Percentiles rank a stretch among this genome's conserved stretches.
Evolutionary conservation across 192 early-diverging fungal species (phyloP).

Genomic region (Coemansia sp.): DNA sequence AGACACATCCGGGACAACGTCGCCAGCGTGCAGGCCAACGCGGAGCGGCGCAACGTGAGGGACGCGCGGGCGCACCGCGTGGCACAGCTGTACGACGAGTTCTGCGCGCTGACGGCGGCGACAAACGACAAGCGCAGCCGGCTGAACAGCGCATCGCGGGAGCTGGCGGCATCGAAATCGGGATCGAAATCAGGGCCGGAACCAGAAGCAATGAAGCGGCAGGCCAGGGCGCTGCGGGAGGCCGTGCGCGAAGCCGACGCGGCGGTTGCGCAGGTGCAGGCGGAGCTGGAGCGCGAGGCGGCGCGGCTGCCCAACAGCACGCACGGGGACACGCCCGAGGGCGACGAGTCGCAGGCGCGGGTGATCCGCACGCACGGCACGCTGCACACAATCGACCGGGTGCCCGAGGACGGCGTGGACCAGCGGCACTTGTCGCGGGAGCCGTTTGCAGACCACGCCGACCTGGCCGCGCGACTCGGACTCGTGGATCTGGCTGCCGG

Average conservation of each 20-base stretch:
- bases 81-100: slow-evolving; percentile 55
- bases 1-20: slow-evolving; percentile 59
- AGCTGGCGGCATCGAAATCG: slow-evolving; percentile 37
- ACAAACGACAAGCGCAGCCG: slow-evolving; percentile 40
- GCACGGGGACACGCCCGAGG: slow-evolving; percentile 71
- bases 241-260: slow-evolving; percentile 33
- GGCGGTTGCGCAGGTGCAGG: slow-evolving; percentile 55
- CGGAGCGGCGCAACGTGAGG: slow-evolving; percentile 57
- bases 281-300: slow-evolving; percentile 61
- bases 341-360: slow-evolving; percentile 67
- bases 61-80: slow-evolving; percentile 54
- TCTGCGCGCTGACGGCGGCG: slow-evolving; percentile 21
- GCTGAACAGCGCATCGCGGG: slow-evolving; percentile 54
- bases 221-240: not conserved
- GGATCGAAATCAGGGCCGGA: not conserved
- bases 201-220: not conserved
- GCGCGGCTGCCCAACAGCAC: slow-evolving; percentile 78
- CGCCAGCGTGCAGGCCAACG: slow-evolving; percentile 48
- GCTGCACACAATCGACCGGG: slow-evolving; percentile 23
- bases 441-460: slow-evolving; percentile 66
- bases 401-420: slow-evolving; percentile 23
- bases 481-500: slow-evolving; percentile 82
- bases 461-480: slow-evolving; percentile 64
- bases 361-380: slow-evolving; percentile 51
- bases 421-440: slow-evolving; percentile 7